These are phyloP conservation scores for Aspergillus oerlinghausenensis DNA, from an alignment of 2,329 filamentous ascomycete genomes.

Conservation along the genomic window DNA sequence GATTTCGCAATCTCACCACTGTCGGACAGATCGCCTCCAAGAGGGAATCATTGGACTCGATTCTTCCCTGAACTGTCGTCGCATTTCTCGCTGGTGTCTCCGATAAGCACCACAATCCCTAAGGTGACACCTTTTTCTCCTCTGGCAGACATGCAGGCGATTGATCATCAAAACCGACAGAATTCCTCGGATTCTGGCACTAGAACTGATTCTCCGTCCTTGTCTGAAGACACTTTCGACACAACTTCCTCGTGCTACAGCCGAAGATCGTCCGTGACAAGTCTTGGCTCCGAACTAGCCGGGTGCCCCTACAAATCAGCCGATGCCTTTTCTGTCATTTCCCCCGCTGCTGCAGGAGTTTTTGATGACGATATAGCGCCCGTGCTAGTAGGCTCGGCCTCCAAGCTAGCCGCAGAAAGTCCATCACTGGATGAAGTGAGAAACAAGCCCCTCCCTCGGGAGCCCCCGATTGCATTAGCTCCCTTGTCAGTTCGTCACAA, in stretches of 20 bases:
- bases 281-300: slow-evolving; percentile 25
- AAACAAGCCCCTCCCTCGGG: slow-evolving; percentile 40
- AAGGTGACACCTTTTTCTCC: slow-evolving; percentile 1
- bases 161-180: not conserved
- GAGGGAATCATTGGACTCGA: slow-evolving; percentile 18
- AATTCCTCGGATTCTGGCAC: not conserved
- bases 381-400: not conserved
- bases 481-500: slow-evolving; percentile 24
- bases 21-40: slow-evolving; percentile 14
- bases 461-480: slow-evolving; percentile 27
- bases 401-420: not conserved
- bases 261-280: slow-evolving; percentile 30
- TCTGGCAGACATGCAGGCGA: not conserved
- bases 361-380: slow-evolving; percentile 29
- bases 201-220: slow-evolving; percentile 17
- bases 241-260: slow-evolving; percentile 35
- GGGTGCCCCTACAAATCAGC: slow-evolving; percentile 13
- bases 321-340: slow-evolving; percentile 23
- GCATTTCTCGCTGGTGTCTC: slow-evolving; percentile 23
- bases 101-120: slow-evolving; percentile 13
- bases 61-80: slow-evolving; percentile 30
- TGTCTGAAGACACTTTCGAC: slow-evolving; percentile 23
- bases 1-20: slow-evolving; percentile 22
- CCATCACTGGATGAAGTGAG: slow-evolving; percentile 21
- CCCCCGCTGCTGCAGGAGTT: slow-evolving; percentile 21